phyloP scores from a whole-genome alignment of 75 land plant species.

The Chamaecyparis obtusa region DNA sequence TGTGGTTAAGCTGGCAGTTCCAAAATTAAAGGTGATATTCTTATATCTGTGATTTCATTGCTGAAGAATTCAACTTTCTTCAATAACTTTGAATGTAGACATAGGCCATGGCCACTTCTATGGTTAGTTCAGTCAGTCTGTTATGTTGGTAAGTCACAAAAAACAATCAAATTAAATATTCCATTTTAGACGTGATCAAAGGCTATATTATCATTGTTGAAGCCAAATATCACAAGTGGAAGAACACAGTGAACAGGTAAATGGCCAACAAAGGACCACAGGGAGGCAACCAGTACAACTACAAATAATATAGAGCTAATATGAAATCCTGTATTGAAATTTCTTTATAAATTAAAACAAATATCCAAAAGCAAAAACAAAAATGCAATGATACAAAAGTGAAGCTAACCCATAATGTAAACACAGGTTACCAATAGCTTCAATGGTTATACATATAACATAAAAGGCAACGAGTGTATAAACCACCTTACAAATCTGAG shows the following conservation, averaged over 20 bases:
- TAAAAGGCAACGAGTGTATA: not conserved
- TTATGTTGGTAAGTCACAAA: not conserved
- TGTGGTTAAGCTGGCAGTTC: not conserved
- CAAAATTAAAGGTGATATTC: not conserved
- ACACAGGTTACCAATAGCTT: not conserved
- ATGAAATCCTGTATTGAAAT: not conserved
- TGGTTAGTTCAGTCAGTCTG: not conserved
- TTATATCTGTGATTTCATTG: not conserved
- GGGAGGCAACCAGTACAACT: not conserved
- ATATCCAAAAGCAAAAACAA: not conserved
- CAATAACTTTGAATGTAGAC: not conserved
- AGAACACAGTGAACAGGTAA: not conserved
- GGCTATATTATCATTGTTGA: not conserved
- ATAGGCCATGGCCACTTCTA: not conserved
- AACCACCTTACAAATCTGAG: conserved; percentile 80
- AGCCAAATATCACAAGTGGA: not conserved
- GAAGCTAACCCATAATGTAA: not conserved
- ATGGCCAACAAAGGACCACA: not conserved
- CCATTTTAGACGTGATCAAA: not conserved
- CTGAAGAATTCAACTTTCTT: not conserved
- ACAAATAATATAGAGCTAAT: not conserved
- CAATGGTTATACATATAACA: not conserved
- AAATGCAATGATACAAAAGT: not conserved
- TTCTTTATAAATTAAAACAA: not conserved
- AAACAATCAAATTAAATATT: not conserved